Percentiles rank a stretch among this genome's conserved stretches.
Evolutionary conservation across 352 stramenopile species (phyloP).

Genomic region (Phytophthora megakarya): DNA sequence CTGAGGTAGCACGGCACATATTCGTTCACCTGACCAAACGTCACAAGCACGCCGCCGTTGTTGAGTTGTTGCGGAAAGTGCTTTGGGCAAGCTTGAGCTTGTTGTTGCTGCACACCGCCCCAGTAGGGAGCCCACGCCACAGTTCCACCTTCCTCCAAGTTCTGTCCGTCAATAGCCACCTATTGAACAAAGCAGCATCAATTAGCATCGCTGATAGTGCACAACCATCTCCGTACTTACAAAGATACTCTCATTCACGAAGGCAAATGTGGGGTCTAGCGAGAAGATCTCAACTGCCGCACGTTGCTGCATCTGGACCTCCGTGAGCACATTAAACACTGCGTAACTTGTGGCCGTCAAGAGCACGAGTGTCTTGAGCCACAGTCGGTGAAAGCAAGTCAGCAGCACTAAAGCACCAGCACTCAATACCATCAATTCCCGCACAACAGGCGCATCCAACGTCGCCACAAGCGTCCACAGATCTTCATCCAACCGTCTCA

Average conservation of each 20-base stretch:
- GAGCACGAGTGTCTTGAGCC: constrained; percentile 69
- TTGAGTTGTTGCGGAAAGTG: constrained; percentile 60
- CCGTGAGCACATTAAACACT: constrained; percentile 38
- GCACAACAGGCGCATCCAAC: constrained; percentile 31
- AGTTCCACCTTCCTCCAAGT: constrained; percentile 69
- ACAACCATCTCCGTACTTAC: constrained; percentile 36
- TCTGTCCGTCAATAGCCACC: constrained; percentile 83
- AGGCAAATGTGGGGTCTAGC: constrained; percentile 77
- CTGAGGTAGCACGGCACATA: constrained; percentile 76
- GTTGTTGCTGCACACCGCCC: constrained; percentile 57
- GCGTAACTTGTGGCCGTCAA: constrained; percentile 26
- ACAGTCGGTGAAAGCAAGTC: constrained; percentile 60
- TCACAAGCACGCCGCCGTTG: constrained; percentile 73
- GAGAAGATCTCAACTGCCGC: constrained; percentile 66
- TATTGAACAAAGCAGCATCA: constrained; percentile 21
- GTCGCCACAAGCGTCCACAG: constrained; percentile 38
- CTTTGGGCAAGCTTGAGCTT: constrained; percentile 47
- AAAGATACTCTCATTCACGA: constrained; percentile 84
- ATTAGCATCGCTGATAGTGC: neutral
- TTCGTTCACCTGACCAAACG: constrained; percentile 75
- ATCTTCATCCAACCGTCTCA: constrained; percentile 35
- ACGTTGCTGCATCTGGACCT: constrained; percentile 57
- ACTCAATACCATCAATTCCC: constrained; percentile 21
- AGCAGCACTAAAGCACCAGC: constrained; percentile 31
- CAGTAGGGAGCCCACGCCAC: constrained; percentile 81